Conservation (phyloP, 495 filamentous ascomycete genomes). For the Hypoxylon trugodes region DNA sequence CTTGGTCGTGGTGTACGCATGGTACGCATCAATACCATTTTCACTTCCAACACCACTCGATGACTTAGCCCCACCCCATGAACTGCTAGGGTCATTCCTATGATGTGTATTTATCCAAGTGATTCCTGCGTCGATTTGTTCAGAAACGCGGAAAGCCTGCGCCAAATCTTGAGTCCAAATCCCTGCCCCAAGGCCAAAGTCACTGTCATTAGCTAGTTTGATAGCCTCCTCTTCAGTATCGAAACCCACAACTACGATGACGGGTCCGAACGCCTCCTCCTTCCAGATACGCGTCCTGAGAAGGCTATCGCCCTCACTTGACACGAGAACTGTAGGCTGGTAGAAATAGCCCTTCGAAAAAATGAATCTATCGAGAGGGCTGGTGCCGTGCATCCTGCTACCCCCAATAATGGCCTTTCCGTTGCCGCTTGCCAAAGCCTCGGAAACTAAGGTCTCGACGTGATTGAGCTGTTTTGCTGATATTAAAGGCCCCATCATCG, state of each 20-base stretch:
- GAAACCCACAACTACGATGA: constrained; percentile 57
- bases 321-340: constrained; percentile 63
- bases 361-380: constrained; percentile 45
- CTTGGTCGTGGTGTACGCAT: constrained; percentile 65
- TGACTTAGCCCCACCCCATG: constrained; percentile 64
- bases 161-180: constrained; percentile 67
- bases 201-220: constrained; percentile 57
- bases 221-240: constrained; percentile 59
- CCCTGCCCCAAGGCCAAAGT: constrained; percentile 62
- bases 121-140: constrained; percentile 65
- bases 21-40: constrained; percentile 65
- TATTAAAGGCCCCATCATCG: constrained; percentile 55
- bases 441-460: constrained; percentile 49
- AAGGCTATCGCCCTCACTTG: constrained; percentile 24
- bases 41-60: constrained; percentile 66
- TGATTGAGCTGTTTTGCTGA: constrained; percentile 49
- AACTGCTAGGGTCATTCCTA: constrained; percentile 67
- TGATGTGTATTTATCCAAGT: constrained; percentile 72
- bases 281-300: constrained; percentile 47
- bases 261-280: constrained; percentile 62
- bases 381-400: constrained; percentile 42
- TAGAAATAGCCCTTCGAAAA: constrained; percentile 65
- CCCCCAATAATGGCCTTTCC: constrained; percentile 49
- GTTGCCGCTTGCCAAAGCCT: constrained; percentile 42
- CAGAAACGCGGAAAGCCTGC: constrained; percentile 65